Conservation (phyloP, 768 basidiomycete species). For the Serendipita indica region DNA sequence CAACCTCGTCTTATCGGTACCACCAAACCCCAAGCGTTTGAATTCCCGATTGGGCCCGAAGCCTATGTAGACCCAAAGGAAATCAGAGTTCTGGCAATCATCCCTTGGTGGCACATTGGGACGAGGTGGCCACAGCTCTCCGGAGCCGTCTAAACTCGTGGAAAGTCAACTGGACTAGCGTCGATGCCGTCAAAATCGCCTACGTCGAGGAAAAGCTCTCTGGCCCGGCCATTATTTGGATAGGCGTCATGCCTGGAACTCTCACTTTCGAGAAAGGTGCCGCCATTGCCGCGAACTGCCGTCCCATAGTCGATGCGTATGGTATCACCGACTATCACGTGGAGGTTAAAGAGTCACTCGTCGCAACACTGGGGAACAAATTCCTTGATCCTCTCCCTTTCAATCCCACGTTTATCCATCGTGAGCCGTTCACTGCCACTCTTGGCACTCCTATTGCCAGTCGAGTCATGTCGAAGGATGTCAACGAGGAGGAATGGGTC, state of each 20-base stretch:
- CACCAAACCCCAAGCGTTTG: conserved; percentile 16
- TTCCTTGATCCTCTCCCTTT: background rate
- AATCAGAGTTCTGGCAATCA: conserved; percentile 17
- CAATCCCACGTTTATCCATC: conserved; percentile 9
- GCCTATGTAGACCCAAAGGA: conserved; percentile 17
- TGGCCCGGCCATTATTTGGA: conserved; percentile 12
- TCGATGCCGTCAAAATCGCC: conserved; percentile 16
- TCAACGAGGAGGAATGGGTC: conserved; percentile 12
- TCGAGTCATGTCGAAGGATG: conserved; percentile 5
- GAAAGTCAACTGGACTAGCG: conserved; percentile 16
- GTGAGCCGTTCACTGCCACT: conserved; percentile 12
- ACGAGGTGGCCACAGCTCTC: conserved; percentile 12
- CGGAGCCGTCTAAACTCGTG: conserved; percentile 13
- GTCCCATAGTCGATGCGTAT: background rate
- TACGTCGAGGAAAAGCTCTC: conserved; percentile 1
- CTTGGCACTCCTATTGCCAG: conserved; percentile 12
- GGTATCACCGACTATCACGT: conserved; percentile 12
- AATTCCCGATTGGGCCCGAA: conserved; percentile 18
- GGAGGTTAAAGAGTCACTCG: conserved; percentile 13
- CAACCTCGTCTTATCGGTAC: conserved; percentile 21
- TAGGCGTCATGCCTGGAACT: conserved; percentile 12
- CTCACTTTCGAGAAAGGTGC: conserved; percentile 12
- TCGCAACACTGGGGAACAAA: background rate
- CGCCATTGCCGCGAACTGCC: conserved; percentile 10
- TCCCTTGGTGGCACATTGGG: conserved; percentile 16